phyloP scores from a whole-genome alignment of 176 grass and related monocot genomes.

The Triticum urartu region DNA sequence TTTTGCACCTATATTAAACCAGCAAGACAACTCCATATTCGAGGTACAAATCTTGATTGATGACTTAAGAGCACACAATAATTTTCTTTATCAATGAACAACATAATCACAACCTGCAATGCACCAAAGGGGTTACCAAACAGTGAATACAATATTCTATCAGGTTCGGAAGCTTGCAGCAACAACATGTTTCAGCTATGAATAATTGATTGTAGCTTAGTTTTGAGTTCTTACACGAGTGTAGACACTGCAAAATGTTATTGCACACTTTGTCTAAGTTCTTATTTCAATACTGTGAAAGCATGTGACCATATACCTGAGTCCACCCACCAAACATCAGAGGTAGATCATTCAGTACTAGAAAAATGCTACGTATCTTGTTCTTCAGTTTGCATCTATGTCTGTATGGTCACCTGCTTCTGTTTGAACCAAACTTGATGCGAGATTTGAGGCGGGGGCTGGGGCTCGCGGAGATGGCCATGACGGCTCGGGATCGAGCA shows the following conservation, averaged over 20 bases:
- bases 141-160: not conserved
- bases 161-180: not conserved
- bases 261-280: not conserved
- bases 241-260: not conserved
- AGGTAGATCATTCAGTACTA: not conserved
- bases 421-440: not conserved
- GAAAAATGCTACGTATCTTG: not conserved
- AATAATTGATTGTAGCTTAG: not conserved
- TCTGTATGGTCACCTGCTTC: not conserved
- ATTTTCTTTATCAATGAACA: conserved; percentile 83
- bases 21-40: conserved; percentile 95
- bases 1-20: conserved; percentile 70
- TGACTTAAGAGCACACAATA: conserved; percentile 65
- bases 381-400: not conserved
- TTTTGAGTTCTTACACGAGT: not conserved
- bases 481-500: no score
- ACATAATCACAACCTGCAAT: conserved; percentile 87
- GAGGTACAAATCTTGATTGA: conserved; percentile 71
- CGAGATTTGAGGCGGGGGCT: no score
- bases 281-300: not conserved
- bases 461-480: no score
- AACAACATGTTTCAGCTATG: not conserved
- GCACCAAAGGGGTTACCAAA: not conserved
- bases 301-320: not conserved
- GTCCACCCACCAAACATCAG: not conserved